Base-by-base conservation (phyloP, 78 protist genomes). In the Dictyostelium purpureum region DNA sequence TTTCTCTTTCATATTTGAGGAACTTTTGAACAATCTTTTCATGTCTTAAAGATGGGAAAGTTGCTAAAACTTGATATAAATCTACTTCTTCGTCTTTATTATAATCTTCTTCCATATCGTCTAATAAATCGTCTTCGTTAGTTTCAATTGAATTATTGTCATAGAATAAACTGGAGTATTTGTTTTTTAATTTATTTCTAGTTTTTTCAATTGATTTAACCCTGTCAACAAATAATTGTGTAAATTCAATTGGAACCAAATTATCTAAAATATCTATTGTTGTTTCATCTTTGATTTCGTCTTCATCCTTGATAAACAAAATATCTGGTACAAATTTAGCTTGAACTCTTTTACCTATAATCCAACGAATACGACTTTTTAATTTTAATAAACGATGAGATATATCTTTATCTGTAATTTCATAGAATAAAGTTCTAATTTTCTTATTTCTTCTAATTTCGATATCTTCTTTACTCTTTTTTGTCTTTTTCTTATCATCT, bases 271-370 rank as follows among this genome's bases (percentile, higher is more conserved):
- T 4, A 19, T 83, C 90, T 19, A 37, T 43, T 5, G 79, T 2
- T 6, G 59, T 33, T 33, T 83, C 80, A 24, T 63, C 66, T 19
- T 71, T 70, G 16, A 38, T 71, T 42, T 49, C 33, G 6, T 37
- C 9, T 49, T 47, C 40, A 57, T 83, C 90, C 10, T 70, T 51
- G 6, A 83, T 35, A 0, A 83, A 83, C 16, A 42, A 83, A 42
- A 83, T 38, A 37, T 83, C 77, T 6, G 90, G 90, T 11, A 83
- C 90, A 42, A 70, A 83, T 71, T 52, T 83, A 7, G 90, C 24
- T 76, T 83, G 69, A 6, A 83, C 77, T 26, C 40, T 83, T 71
- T 83, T 83, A 42, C 56, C 70, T 14, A 83, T 52, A 0, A 56
- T 33, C 26, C 33, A 42, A 45, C 90, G 31, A 6, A 83, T 24